Conservation (phyloP, 805 yeast genomes). For the Kockiozyma suomiensis region DNA sequence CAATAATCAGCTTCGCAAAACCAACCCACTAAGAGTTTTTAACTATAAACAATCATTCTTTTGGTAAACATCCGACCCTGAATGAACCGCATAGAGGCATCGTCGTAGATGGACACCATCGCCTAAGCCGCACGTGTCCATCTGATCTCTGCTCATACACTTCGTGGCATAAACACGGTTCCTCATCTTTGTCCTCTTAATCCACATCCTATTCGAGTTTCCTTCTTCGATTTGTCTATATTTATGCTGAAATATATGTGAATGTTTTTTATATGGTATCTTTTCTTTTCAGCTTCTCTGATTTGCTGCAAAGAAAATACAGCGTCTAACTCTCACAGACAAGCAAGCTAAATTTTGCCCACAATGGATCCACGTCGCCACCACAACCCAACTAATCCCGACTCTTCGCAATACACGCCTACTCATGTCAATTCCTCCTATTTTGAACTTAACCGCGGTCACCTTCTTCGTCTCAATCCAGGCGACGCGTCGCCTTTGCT, state of each 20-base stretch:
- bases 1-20: no score
- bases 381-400: not conserved
- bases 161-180: no score
- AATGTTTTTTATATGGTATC: no score
- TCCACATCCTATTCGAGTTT: no score
- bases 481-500: slow-evolving; percentile 21
- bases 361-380: slow-evolving; percentile 1
- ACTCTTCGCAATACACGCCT: slow-evolving; percentile 10
- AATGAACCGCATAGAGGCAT: not conserved
- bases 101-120: not conserved
- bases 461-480: slow-evolving; percentile 20
- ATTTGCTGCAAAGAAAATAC: not conserved
- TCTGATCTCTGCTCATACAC: no score
- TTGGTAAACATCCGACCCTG: not conserved
- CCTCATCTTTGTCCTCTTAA: no score
- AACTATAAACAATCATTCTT: not conserved
- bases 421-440: slow-evolving; percentile 5
- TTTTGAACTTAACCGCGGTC: slow-evolving; percentile 27
- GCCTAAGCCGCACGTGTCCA: slow-evolving; percentile 4
- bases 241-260: no score
- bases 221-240: no score
- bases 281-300: no score
- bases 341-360: no score
- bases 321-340: not conserved
- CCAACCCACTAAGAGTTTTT: no score